phyloP scores from a whole-genome alignment of 768 basidiomycete species.

The Suillus weaverae region DNA sequence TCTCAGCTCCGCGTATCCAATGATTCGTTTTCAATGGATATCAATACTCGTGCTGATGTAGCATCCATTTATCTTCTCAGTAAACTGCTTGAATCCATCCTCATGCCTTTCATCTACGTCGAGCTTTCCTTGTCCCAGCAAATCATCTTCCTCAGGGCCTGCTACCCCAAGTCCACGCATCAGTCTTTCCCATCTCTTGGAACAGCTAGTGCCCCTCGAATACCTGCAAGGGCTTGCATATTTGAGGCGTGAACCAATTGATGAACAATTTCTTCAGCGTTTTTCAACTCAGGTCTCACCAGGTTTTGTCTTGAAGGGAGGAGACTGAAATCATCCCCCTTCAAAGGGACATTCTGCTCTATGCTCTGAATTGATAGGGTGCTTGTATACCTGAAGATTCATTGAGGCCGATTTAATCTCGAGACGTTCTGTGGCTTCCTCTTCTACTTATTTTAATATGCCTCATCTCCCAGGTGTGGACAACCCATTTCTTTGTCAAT shows the following conservation, averaged over 20 bases:
- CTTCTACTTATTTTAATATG: background rate
- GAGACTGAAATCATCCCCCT: slow-evolving; percentile 15
- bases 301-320: slow-evolving; percentile 16
- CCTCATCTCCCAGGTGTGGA: background rate
- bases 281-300: slow-evolving; percentile 41
- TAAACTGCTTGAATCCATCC: background rate
- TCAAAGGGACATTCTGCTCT: slow-evolving; percentile 4
- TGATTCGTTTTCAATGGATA: background rate
- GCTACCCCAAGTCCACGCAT: slow-evolving; percentile 37
- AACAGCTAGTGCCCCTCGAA: slow-evolving; percentile 60
- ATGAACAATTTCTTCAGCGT: slow-evolving; percentile 62
- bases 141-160: slow-evolving; percentile 38
- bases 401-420: background rate
- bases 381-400: background rate
- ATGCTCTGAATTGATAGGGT: background rate
- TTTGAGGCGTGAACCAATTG: slow-evolving; percentile 59
- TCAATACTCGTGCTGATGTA: background rate
- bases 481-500: background rate
- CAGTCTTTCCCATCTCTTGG: slow-evolving; percentile 20
- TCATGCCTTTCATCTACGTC: background rate
- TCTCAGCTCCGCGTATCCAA: too few relatives aligned
- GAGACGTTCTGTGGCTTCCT: background rate
- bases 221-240: slow-evolving; percentile 56
- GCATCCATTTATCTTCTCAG: background rate
- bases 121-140: background rate